Conservation (phyloP, 257 asterid genomes). For the Schizonepeta tenuifolia region DNA sequence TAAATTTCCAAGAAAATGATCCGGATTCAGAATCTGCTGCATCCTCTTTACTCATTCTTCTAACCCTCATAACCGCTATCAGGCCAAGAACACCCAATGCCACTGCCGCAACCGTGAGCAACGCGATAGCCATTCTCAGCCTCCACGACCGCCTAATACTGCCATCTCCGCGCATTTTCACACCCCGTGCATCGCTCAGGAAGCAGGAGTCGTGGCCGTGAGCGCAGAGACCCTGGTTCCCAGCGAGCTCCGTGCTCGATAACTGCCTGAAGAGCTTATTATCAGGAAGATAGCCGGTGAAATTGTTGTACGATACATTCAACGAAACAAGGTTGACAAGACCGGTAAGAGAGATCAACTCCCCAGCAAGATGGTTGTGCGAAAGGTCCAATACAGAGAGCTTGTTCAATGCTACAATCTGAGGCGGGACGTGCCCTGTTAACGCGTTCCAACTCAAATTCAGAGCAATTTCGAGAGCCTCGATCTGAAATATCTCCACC, state of each 20-base stretch:
- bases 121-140: constrained; percentile 60
- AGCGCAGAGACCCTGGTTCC: constrained; percentile 65
- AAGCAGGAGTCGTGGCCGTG: constrained; percentile 70
- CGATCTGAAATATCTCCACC: constrained; percentile 55
- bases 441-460: constrained; percentile 76
- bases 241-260: constrained; percentile 58
- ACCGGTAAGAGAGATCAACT: constrained; percentile 58
- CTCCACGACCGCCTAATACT: constrained; percentile 51
- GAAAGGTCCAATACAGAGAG: constrained; percentile 73
- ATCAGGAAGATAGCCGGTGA: constrained; percentile 79
- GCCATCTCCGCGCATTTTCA: constrained; percentile 26
- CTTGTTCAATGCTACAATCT: constrained; percentile 59
- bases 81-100: constrained; percentile 61
- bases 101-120: constrained; percentile 49
- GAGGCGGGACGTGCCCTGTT: constrained; percentile 67
- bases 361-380: constrained; percentile 74
- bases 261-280: constrained; percentile 79
- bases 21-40: constrained; percentile 56
- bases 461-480: constrained; percentile 72
- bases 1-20: constrained; percentile 64
- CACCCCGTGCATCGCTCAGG: constrained; percentile 41
- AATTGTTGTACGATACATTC: constrained; percentile 72
- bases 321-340: constrained; percentile 74
- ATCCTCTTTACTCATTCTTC: constrained; percentile 51
- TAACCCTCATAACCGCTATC: constrained; percentile 56